Evolutionary conservation across 305 asterid genomes (phyloP).

Genomic region (Withania somnifera): DNA sequence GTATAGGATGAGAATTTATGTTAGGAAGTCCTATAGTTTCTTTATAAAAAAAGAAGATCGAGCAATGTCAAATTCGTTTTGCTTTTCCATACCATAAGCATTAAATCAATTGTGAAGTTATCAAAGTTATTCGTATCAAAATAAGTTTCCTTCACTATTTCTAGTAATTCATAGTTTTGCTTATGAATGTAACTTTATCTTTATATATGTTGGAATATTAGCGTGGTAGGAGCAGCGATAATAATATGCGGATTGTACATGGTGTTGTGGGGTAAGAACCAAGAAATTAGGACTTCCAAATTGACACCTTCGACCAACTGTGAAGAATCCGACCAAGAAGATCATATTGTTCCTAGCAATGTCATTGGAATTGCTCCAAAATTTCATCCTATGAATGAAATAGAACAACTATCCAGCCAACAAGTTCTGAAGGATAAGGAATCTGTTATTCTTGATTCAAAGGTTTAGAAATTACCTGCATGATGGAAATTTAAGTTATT

Average conservation of each 20-base stretch:
- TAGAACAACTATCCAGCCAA: background rate
- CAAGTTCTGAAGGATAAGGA: background rate
- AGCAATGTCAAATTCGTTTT: too few species aligned
- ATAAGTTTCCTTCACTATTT: background rate
- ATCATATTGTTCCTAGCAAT: background rate
- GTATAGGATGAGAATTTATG: too few species aligned
- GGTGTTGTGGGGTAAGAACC: conserved; percentile 60
- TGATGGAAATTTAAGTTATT: background rate
- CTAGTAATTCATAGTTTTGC: background rate
- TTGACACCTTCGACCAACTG: conserved; percentile 20
- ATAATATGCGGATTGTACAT: conserved; percentile 45
- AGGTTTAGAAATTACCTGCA: background rate
- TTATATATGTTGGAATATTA: background rate
- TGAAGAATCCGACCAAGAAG: background rate
- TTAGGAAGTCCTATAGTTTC: too few species aligned
- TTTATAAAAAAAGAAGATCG: too few species aligned
- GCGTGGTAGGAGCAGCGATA: conserved; percentile 33
- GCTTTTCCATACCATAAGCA: too few species aligned
- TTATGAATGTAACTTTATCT: background rate
- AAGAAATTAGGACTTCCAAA: conserved; percentile 27
- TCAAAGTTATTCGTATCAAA: too few species aligned
- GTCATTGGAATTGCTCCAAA: background rate
- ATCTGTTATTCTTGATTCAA: background rate
- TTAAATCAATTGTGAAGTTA: too few species aligned
- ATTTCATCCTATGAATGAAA: conserved; percentile 1